phyloP scores from a whole-genome alignment of 148 eudicot genomes.

The Limonium bicolor region DNA sequence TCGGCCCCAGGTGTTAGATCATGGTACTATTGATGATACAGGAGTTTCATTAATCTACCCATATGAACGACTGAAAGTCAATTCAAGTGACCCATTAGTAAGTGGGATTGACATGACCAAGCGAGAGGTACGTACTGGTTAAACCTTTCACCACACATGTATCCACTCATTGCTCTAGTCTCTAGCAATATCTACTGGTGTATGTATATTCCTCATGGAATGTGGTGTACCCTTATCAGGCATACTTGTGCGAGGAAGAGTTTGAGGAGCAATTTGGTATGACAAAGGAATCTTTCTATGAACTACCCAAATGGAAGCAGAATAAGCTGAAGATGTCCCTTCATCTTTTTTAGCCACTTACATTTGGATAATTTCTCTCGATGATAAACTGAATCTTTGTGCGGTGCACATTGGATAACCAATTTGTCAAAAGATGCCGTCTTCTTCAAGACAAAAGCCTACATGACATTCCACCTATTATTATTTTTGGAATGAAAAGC shows the following conservation, averaged over 20 bases:
- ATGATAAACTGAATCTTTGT: no score
- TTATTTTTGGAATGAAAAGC: no score
- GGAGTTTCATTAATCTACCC: slow-evolving; percentile 14
- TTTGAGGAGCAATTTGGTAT: slow-evolving; percentile 25
- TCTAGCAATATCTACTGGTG: no score
- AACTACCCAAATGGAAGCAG: slow-evolving; percentile 30
- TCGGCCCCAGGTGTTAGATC: no score
- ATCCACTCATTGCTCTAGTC: neutral
- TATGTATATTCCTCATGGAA: neutral
- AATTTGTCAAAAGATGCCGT: no score
- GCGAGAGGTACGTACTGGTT: slow-evolving; percentile 22
- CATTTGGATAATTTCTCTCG: no score
- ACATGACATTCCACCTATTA: no score
- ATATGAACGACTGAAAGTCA: slow-evolving; percentile 23
- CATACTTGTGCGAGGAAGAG: slow-evolving; percentile 22
- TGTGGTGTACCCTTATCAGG: slow-evolving; percentile 8
- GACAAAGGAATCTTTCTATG: slow-evolving; percentile 16
- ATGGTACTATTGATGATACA: slow-evolving; percentile 8
- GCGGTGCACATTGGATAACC: no score
- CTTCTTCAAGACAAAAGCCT: no score
- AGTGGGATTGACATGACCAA: slow-evolving; percentile 26
- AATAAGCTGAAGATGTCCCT: slow-evolving; percentile 22
- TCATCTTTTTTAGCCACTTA: slow-evolving; percentile 23
- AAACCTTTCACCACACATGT: neutral
- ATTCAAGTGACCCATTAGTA: slow-evolving; percentile 22